phyloP scores from a whole-genome alignment of 179 eudicot species.

The Beta macrorhiza region DNA sequence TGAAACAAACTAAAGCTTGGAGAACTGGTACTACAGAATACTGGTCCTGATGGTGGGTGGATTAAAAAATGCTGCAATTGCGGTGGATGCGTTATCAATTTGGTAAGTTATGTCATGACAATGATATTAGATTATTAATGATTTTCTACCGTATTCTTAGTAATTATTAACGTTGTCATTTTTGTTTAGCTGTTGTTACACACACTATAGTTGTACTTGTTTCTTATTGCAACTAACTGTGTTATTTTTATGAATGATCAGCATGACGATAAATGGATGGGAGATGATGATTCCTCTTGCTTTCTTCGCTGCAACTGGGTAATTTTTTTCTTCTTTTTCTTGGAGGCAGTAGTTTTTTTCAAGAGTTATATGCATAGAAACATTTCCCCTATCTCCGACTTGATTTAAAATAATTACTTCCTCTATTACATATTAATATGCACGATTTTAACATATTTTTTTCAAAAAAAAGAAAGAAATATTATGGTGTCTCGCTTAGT shows the following conservation, averaged over 20 bases:
- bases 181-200: background rate
- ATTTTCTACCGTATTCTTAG: background rate
- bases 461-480: too few species aligned
- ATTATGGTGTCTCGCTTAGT: too few species aligned
- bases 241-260: slow-evolving; percentile 22
- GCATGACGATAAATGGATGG: slow-evolving; percentile 70
- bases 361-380: too few species aligned
- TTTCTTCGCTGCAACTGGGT: slow-evolving; percentile 81
- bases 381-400: too few species aligned
- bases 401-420: too few species aligned
- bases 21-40: slow-evolving; percentile 70
- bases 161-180: background rate
- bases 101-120: slow-evolving; percentile 32
- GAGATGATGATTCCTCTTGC: slow-evolving; percentile 78
- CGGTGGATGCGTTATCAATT: slow-evolving; percentile 58
- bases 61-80: slow-evolving; percentile 44
- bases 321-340: background rate
- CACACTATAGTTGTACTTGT: background rate
- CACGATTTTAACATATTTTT: too few species aligned
- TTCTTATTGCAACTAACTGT: background rate
- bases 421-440: too few species aligned
- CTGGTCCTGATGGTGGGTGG: slow-evolving; percentile 55
- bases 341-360: too few species aligned
- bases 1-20: slow-evolving; percentile 37
- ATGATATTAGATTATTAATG: background rate